These are phyloP conservation scores for Solanum sejunctum DNA, from an alignment of 257 asterid genomes.

Conservation along the genomic window DNA sequence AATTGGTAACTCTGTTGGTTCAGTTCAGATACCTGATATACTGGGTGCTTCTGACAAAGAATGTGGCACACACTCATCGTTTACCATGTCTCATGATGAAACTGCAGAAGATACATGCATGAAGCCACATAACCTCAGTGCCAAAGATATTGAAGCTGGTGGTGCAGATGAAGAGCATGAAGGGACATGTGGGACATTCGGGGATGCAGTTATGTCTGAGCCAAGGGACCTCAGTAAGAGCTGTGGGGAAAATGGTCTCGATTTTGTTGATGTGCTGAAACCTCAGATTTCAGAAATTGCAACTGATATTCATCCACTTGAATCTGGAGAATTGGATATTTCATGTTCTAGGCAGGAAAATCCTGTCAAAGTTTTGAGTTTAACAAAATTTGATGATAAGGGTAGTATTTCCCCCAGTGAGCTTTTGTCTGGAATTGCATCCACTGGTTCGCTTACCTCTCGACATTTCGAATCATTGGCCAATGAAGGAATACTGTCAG, in stretches of 20 bases:
- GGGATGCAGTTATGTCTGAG: neutral
- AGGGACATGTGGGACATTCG: neutral
- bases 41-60: slow-evolving; percentile 1
- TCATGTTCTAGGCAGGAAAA: slow-evolving; percentile 14
- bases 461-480: slow-evolving; percentile 9
- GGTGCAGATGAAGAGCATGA: neutral
- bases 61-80: slow-evolving; percentile 5
- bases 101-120: slow-evolving; percentile 14
- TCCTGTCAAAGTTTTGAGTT: slow-evolving; percentile 16
- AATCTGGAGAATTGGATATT: slow-evolving; percentile 8
- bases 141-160: neutral
- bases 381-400: slow-evolving; percentile 9
- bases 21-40: slow-evolving; percentile 1
- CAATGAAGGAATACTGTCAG: slow-evolving; percentile 15
- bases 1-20: slow-evolving; percentile 2
- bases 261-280: neutral
- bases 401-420: slow-evolving; percentile 7
- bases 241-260: neutral
- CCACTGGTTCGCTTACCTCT: slow-evolving; percentile 6
- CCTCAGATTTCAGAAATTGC: neutral
- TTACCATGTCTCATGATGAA: slow-evolving; percentile 4
- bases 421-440: slow-evolving; percentile 15
- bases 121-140: neutral
- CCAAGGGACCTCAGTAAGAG: neutral
- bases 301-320: neutral